Percentiles rank a stretch among this genome's conserved stretches.
These are phyloP conservation scores for Jaenimonas drosophilae DNA, from an alignment of 208 protist species.

Conservation along the genomic window DNA sequence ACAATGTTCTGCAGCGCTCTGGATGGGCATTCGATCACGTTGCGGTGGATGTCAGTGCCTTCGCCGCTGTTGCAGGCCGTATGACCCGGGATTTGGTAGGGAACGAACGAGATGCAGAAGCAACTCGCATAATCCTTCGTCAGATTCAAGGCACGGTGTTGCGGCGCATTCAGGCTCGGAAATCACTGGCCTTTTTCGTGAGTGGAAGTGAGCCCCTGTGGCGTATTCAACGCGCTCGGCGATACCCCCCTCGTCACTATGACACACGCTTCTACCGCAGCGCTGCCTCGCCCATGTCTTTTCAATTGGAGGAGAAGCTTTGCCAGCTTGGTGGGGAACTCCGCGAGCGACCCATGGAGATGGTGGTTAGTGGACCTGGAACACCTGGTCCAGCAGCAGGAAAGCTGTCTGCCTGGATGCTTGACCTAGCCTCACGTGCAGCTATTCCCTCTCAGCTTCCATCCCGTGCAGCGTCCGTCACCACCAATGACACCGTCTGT, in stretches of 20 bases:
- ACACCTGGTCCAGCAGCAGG: constrained; percentile 48
- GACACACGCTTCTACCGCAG: constrained; percentile 57
- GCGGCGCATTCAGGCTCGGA: constrained; percentile 39
- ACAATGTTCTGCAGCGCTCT: constrained; percentile 26
- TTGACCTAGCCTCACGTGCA: constrained; percentile 58
- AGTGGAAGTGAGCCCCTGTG: constrained; percentile 67
- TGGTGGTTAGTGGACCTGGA: constrained; percentile 37
- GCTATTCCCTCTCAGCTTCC: constrained; percentile 9
- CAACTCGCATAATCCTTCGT: constrained; percentile 37
- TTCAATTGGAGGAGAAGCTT: constrained; percentile 55
- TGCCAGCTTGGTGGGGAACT: constrained; percentile 21
- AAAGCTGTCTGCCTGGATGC: constrained; percentile 60
- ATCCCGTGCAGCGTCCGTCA: constrained; percentile 8
- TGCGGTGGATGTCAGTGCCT: constrained; percentile 37
- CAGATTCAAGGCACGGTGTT: constrained; percentile 43
- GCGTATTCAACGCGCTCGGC: constrained; percentile 46
- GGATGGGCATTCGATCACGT: constrained; percentile 47
- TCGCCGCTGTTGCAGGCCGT: constrained; percentile 26
- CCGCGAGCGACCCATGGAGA: constrained; percentile 30
- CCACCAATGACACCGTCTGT: constrained; percentile 41
- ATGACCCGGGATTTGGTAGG: constrained; percentile 54
- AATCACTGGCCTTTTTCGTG: constrained; percentile 53
- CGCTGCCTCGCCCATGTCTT: constrained; percentile 57
- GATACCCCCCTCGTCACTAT: constrained; percentile 45
- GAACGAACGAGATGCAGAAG: constrained; percentile 48